Conservation (phyloP, 164 flowering plant species). For the Taxillus chinensis region DNA sequence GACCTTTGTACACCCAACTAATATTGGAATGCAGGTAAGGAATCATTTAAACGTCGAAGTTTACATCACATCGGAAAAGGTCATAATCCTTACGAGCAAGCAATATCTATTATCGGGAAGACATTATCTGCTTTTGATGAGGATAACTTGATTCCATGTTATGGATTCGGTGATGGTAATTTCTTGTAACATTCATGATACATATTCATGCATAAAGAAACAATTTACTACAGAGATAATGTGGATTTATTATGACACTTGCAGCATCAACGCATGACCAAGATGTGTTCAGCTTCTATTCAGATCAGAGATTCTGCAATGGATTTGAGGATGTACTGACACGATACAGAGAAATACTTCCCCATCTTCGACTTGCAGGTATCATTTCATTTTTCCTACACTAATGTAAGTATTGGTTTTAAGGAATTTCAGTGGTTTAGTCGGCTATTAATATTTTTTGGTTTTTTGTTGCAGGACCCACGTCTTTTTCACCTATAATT, state of each 20-base stretch:
- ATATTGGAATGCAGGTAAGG: conserved; percentile 29
- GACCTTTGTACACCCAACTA: background rate
- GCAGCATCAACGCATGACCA: conserved; percentile 13
- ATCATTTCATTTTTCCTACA: background rate
- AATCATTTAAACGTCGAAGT: conserved; percentile 50
- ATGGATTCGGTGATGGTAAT: conserved; percentile 40
- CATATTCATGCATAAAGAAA: background rate
- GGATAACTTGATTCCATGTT: conserved; percentile 36
- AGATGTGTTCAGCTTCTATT: conserved; percentile 10
- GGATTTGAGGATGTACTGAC: conserved; percentile 11
- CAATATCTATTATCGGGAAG: conserved; percentile 33
- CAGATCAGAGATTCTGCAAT: conserved; percentile 6
- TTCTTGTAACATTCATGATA: background rate
- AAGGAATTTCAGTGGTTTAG: background rate
- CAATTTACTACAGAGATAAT: background rate
- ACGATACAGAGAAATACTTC: conserved; percentile 9
- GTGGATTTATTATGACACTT: background rate
- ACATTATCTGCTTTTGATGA: conserved; percentile 31
- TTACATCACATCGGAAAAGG: conserved; percentile 54
- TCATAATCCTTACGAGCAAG: conserved; percentile 35
- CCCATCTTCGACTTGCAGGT: conserved; percentile 10
- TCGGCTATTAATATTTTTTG: background rate
- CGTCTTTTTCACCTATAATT: conserved; percentile 43
- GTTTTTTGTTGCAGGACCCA: conserved; percentile 21
- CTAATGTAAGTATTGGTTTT: background rate